These are phyloP conservation scores for Beauveria asiatica DNA, from an alignment of 2,329 filamentous ascomycete genomes.

Conservation along the genomic window DNA sequence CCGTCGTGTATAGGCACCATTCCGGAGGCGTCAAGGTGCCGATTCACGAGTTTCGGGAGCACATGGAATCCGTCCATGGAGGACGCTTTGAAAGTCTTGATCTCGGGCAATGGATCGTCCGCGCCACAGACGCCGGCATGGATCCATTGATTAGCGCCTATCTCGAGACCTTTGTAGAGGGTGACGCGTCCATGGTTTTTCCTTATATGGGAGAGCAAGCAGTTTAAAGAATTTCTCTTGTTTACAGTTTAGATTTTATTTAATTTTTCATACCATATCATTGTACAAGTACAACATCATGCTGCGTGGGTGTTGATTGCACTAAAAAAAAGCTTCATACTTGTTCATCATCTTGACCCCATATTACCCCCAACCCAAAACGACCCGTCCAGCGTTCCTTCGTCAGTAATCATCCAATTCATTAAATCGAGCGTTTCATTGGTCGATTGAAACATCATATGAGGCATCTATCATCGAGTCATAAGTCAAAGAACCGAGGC, in stretches of 20 bases:
- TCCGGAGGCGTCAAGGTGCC: slow-evolving; percentile 13
- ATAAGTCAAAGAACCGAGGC: neutral
- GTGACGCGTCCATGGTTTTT: slow-evolving; percentile 12
- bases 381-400: neutral
- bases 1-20: slow-evolving; percentile 3
- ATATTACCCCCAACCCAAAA: neutral
- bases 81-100: slow-evolving; percentile 11
- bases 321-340: neutral
- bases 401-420: slow-evolving; percentile 1
- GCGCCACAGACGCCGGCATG: slow-evolving; percentile 11
- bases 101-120: slow-evolving; percentile 7
- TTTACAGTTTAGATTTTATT: neutral
- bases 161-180: slow-evolving; percentile 13
- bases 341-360: neutral
- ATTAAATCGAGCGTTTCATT: neutral
- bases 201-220: slow-evolving; percentile 12
- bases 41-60: slow-evolving; percentile 7
- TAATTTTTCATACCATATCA: neutral
- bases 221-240: neutral
- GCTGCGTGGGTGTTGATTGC: no score
- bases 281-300: no score
- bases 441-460: neutral
- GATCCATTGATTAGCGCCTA: slow-evolving; percentile 14
- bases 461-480: neutral
- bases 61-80: slow-evolving; percentile 13